Evolutionary conservation across 345 rosid genomes (phyloP), one percentile per base, ranked within the genome.

Genomic region (Anacardium occidentale): DNA sequence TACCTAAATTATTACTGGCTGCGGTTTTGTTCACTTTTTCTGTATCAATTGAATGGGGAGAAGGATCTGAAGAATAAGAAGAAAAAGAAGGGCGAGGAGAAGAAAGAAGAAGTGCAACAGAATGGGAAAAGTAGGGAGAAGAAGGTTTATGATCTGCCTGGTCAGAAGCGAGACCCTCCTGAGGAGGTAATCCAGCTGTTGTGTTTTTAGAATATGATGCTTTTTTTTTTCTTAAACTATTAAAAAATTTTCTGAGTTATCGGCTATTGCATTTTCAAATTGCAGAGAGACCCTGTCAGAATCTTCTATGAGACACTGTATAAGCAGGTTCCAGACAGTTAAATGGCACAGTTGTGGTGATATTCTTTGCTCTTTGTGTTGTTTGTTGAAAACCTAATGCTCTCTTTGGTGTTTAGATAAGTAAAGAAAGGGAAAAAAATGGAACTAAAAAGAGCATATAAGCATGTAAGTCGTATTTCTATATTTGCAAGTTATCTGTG

Each of bases 341-440:
- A 91, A 77, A 93, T 95, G 98, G 96, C 99, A 10, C 93, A 93
- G 78, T 66, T 93, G 81, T 95, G 98, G 97, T 93, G 80, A 93
- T 90, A 15, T 6, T 56, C 71, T 40, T 77, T 3, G 66, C 42
- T 24, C 15, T 44, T 3, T 52, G 17, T 72, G 58, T 2, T 11
- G 2, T 26, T 62, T 59, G 6, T 60, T 70, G n/a, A 20, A 64
- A 34, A 34, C 56, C n/a, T 37, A 61, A 24, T 48, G 68, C 42
- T 51, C 10, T 17, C 56, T 7, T 69, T 29, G 50, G 74, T 42
- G 53, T 56, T 24, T 44, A 10, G 34, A 10, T 47, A 67, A 51
- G 7, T n/a, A 22, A 7, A 58, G 24, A 72, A 29, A 62, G 72
- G 21, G 63, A 42, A 48, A 18, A 56, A 54, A n/a, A 3, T 29